Evolutionary conservation across 768 basidiomycete genomes (phyloP).

Genomic region (Russula olivacea): DNA sequence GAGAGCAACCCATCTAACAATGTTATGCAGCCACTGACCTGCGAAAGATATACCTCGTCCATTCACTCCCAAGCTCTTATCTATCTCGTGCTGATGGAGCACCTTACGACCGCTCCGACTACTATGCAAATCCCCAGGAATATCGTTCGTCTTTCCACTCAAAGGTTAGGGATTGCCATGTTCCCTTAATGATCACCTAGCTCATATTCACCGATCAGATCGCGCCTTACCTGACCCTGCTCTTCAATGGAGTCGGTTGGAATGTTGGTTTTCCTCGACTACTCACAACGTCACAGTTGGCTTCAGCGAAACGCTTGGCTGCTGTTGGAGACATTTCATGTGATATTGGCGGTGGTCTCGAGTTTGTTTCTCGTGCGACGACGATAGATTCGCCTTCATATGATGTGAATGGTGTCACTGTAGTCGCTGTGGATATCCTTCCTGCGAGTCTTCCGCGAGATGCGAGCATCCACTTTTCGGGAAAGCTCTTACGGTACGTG

Average conservation of each 20-base stretch:
- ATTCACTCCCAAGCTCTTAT: conserved; percentile 65
- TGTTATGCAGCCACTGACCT: conserved; percentile 45
- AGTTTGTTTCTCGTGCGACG: conserved; percentile 72
- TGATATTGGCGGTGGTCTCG: conserved; percentile 84
- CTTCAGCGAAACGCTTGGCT: conserved; percentile 44
- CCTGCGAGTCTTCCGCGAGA: conserved; percentile 80
- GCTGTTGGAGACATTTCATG: conserved; percentile 87
- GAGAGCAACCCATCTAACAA: neutral
- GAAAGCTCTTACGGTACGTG: conserved; percentile 62
- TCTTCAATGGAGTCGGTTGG: conserved; percentile 89
- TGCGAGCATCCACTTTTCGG: conserved; percentile 72
- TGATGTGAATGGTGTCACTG: conserved; percentile 56
- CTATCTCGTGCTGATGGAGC: conserved; percentile 51
- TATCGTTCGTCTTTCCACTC: conserved; percentile 66
- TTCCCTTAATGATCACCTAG: neutral
- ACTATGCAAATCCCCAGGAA: conserved; percentile 62
- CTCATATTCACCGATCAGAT: conserved; percentile 41
- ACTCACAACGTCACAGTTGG: conserved; percentile 62
- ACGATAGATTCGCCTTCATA: conserved; percentile 77
- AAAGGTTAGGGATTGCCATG: conserved; percentile 40
- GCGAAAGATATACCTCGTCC: conserved; percentile 70
- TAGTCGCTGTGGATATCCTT: conserved; percentile 90
- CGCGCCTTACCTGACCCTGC: conserved; percentile 77
- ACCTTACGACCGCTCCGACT: conserved; percentile 57
- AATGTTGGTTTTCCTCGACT: conserved; percentile 68